These are phyloP conservation scores for Candida hungchunana DNA, from an alignment of 805 yeast species.

Conservation along the genomic window DNA sequence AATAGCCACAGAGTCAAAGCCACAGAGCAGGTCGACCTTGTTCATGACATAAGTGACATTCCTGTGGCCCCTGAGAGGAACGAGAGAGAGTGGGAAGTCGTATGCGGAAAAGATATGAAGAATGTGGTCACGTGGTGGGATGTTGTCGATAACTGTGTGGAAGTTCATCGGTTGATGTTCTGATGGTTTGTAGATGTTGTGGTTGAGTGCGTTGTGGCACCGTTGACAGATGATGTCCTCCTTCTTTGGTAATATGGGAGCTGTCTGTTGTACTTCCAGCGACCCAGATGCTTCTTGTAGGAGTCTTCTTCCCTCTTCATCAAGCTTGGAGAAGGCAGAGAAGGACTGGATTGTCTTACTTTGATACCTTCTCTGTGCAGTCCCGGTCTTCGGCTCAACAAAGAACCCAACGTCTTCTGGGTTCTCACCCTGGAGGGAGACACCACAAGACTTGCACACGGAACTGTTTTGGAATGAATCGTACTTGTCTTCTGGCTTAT, in stretches of 20 bases:
- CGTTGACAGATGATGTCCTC: conserved; percentile 41
- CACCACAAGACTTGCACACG: conserved; percentile 53
- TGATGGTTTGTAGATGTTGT: conserved; percentile 34
- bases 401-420: conserved; percentile 42
- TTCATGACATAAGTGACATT: conserved; percentile 32
- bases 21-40: conserved; percentile 41
- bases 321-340: conserved; percentile 21
- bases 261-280: not conserved
- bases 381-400: conserved; percentile 24
- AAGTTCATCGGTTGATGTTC: conserved; percentile 32
- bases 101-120: conserved; percentile 60
- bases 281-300: conserved; percentile 7
- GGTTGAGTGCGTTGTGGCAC: conserved; percentile 49
- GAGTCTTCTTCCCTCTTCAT: conserved; percentile 21
- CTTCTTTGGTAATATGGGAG: not conserved
- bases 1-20: conserved; percentile 26
- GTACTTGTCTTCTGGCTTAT: too few relatives aligned
- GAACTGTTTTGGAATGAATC: too few relatives aligned
- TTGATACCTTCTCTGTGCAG: conserved; percentile 6
- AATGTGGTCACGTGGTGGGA: conserved; percentile 43
- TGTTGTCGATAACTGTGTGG: conserved; percentile 27
- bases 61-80: conserved; percentile 20
- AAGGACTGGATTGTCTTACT: conserved; percentile 17
- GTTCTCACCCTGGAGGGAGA: conserved; percentile 40
- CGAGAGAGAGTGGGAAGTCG: conserved; percentile 61